Percentiles rank a stretch among this genome's conserved stretches.
phyloP scores from a whole-genome alignment of 768 basidiomycete genomes.

The Tylopilus plumbeoviolaceoides region DNA sequence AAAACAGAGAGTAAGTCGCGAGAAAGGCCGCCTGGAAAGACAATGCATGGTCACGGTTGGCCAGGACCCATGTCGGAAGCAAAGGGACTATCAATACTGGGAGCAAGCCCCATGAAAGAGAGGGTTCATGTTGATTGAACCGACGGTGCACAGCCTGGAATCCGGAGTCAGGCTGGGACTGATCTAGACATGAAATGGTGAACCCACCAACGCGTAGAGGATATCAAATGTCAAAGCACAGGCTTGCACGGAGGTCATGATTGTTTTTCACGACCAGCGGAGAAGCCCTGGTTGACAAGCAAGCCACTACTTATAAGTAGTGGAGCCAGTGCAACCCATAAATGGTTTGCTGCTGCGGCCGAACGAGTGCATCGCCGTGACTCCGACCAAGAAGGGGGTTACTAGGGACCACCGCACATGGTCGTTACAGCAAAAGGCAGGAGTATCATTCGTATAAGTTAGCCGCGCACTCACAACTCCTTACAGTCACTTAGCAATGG shows the following conservation, averaged over 20 bases:
- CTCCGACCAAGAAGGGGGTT: too few relatives aligned
- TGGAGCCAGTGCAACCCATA: too few relatives aligned
- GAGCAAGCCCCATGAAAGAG: slow-evolving; percentile 13
- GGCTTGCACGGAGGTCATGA: slow-evolving; percentile 4
- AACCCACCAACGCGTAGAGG: slow-evolving; percentile 18
- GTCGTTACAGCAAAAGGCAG: too few relatives aligned
- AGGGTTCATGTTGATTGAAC: slow-evolving; percentile 19
- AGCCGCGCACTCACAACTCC: too few relatives aligned
- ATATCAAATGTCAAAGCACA: slow-evolving; percentile 11
- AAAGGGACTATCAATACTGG: slow-evolving; percentile 11
- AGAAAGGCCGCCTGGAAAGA: slow-evolving; percentile 8
- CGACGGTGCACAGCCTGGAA: slow-evolving; percentile 11
- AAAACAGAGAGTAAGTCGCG: slow-evolving; percentile 14
- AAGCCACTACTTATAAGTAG: too few relatives aligned
- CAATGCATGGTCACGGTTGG: slow-evolving; percentile 1
- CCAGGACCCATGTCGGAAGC: slow-evolving; percentile 10
- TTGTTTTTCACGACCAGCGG: not conserved
- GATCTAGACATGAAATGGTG: not conserved
- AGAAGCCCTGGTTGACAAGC: too few relatives aligned
- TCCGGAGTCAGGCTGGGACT: not conserved
- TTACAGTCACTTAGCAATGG: too few relatives aligned
- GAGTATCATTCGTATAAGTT: too few relatives aligned
- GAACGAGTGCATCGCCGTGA: too few relatives aligned
- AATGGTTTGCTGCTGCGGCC: too few relatives aligned
- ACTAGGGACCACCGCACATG: too few relatives aligned